Percentiles rank a stretch among this genome's conserved stretches.
phyloP scores from a whole-genome alignment of 352 stramenopile genomes.

The Globisporangium nodosum region DNA sequence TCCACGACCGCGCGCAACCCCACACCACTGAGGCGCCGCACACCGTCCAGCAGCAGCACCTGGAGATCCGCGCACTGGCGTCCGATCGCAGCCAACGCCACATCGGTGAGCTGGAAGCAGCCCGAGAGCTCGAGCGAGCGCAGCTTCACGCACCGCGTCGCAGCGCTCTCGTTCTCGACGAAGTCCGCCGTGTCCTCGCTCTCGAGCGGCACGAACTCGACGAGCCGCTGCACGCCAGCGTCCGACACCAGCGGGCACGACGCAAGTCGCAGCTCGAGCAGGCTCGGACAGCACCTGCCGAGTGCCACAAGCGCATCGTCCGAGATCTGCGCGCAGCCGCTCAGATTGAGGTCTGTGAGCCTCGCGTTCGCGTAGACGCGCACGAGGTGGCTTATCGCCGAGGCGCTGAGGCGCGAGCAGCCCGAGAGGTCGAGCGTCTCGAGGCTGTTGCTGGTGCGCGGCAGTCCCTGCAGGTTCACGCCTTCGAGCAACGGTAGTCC shows the following conservation, averaged over 20 bases:
- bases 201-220: constrained; percentile 20
- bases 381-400: constrained; percentile 38
- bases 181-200: constrained; percentile 23
- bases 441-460: constrained; percentile 21
- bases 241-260: constrained; percentile 60
- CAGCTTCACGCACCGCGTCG: constrained; percentile 34
- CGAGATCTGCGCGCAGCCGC: constrained; percentile 40
- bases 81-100: constrained; percentile 30
- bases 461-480: constrained; percentile 46
- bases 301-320: constrained; percentile 53
- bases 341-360: constrained; percentile 47
- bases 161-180: constrained; percentile 16
- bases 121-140: constrained; percentile 49
- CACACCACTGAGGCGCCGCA: constrained; percentile 33
- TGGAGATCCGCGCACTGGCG: constrained; percentile 30
- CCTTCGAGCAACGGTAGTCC: constrained; percentile 51
- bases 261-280: constrained; percentile 34
- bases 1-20: constrained; percentile 25
- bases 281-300: constrained; percentile 26
- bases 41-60: constrained; percentile 48
- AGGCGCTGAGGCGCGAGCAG: constrained; percentile 31
- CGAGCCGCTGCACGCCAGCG: constrained; percentile 39
- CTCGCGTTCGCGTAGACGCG: constrained; percentile 19
- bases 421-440: constrained; percentile 28
- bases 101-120: constrained; percentile 61